Evolutionary conservation across 2,329 filamentous ascomycete species (phyloP), one percentile per base, ranked within the genome.

Genomic region (Ustilaginoidea virens): DNA sequence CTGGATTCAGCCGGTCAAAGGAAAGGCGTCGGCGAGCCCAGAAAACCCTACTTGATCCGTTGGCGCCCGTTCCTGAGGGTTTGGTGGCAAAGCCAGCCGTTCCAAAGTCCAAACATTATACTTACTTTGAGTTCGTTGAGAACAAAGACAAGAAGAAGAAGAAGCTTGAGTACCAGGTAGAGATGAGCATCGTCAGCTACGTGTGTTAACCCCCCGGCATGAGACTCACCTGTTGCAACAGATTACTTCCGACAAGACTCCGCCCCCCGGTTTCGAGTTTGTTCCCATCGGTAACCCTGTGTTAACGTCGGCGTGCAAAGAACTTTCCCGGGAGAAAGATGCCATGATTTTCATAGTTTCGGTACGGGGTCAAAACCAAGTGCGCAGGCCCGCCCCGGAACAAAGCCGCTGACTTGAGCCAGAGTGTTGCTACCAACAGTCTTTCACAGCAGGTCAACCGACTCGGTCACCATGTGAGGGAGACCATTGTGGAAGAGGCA

Each of bases 331-430:
- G 37, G 66, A 73, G 39, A 56, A 59, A 28, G 70, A 62, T 39
- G 69, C 68, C 25, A 68, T 74, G 63, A 67, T 76, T 11, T 77
- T 73, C 39, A 74, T 77, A 33, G 72, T 78, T 27, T 72, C 70
- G 42, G 72, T 74, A 59, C 25, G 33, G 24, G 17, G 18, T 15
- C 15, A 11, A 22, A 25, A 19, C 11, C 14, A 24, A 4, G 5
- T 11, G 20, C 19, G n/a, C n/a, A n/a, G n/a, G n/a, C 12, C 13
- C 7, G 23, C 16, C 18, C 16, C 16, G 15, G 13, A 20, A 17
- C 12, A 20, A 23, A 19, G 8, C 16, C 18, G 29, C 32, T 35
- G 27, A 35, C 22, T 19, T 5, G 19, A 11, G 15, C 17, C 31
- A 36, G 34, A 31, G 17, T 17, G 28, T 33, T 14, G 40, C 52